These are phyloP conservation scores for Cotoneaster glaucophyllus DNA, from an alignment of 306 rosid species.

Conservation along the genomic window DNA sequence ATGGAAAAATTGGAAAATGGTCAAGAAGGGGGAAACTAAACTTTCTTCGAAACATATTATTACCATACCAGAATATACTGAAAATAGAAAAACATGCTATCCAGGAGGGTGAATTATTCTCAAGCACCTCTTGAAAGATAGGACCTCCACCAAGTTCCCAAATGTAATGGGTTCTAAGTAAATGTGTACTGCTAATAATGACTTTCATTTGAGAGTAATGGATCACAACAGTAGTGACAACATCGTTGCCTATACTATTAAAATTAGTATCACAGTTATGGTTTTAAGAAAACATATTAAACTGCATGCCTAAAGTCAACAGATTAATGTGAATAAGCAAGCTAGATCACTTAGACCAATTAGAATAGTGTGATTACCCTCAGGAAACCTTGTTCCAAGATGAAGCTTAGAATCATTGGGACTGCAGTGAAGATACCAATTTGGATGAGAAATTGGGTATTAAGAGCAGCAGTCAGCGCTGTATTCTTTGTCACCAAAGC, in stretches of 20 bases:
- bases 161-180: neutral
- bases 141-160: neutral
- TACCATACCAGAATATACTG: neutral
- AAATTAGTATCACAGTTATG: neutral
- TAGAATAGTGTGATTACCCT: constrained; percentile 40
- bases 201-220: neutral
- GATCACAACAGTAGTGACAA: too few relatives aligned
- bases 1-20: neutral
- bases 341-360: neutral
- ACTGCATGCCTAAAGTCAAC: neutral
- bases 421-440: constrained; percentile 87
- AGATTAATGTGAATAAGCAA: neutral
- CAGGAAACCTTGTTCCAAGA: constrained; percentile 84
- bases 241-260: too few relatives aligned
- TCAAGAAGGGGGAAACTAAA: neutral
- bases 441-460: constrained; percentile 80
- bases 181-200: neutral
- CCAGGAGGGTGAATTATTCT: neutral
- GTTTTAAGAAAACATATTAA: neutral
- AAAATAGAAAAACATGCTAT: neutral
- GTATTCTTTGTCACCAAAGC: constrained; percentile 50
- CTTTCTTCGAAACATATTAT: neutral
- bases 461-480: constrained; percentile 70
- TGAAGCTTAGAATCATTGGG: constrained; percentile 78
- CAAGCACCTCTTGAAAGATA: neutral